Base-by-base conservation (phyloP, 2,329 filamentous ascomycete species). In the Ophiocordyceps robertsii region DNA sequence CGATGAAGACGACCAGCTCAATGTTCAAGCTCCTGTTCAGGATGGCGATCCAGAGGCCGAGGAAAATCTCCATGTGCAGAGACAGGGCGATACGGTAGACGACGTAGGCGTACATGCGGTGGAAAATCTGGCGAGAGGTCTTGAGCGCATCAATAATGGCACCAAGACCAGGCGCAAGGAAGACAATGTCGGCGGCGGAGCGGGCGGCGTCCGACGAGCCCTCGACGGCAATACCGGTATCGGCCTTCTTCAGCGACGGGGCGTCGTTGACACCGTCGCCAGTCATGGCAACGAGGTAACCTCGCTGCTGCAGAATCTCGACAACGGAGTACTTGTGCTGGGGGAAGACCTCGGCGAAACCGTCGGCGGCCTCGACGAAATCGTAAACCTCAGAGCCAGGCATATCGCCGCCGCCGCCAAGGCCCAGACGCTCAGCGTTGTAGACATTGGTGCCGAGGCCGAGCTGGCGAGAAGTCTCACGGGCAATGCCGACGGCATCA, bases 291-390 rank as follows among this genome's bases (percentile, higher is more conserved):
- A 93, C 87, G 35, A 94, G 77, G 67, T 93, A 89, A 52, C 87
- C 87, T 77, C 87, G 84, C 69, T 90, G 83, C 69, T 94, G 87
- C 40, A 94, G 77, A 58, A 93, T 93, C 67, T 93, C 86, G 55
- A 94, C 87, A 63, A 92, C 86, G 51, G 87, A 85, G 70, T 89
- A 93, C 73, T 94, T 94, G 76, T 94, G 87, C 68, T 94, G 84
- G 54, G 87, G 87, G 73, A 92, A 93, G 45, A 94, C 87, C 62
- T 94, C 87, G 51, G 88, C 87, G 66, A 94, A 94, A 68, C 87
- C 88, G 74, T 94, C 87, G 48, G 87, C 88, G 70, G 84, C 86
- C 72, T 94, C 87, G 45, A 94, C 87, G 69, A 94, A 94, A 69
- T 94, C 87, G 67, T 92, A 93, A 43, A 94, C 84, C 67, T 93